Conservation (phyloP, 1,284 basidiomycete genomes). For the Anthracocystis walkeri region DNA sequence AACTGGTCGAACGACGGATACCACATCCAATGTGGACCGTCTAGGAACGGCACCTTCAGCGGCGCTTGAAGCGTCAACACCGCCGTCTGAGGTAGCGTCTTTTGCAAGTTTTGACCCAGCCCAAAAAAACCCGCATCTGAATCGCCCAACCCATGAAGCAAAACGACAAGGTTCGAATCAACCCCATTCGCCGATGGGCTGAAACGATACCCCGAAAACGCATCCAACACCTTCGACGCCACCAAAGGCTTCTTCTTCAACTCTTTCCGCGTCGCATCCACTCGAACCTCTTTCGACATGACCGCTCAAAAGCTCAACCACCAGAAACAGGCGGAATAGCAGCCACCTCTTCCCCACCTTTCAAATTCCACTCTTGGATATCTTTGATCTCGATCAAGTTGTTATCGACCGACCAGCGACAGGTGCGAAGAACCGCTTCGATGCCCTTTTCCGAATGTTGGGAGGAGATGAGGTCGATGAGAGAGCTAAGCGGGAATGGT, state of each 20-base stretch:
- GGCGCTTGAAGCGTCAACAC: constrained; percentile 83
- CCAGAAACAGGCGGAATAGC: constrained; percentile 85
- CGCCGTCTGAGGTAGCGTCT: constrained; percentile 82
- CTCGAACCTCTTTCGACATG: neutral
- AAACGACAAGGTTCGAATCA: constrained; percentile 85
- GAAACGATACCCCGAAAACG: constrained; percentile 71
- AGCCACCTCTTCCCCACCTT: constrained; percentile 81
- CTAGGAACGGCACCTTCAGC: constrained; percentile 83
- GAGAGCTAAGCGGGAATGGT: constrained; percentile 73
- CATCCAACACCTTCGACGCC: neutral
- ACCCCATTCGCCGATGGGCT: constrained; percentile 80
- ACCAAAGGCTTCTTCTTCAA: constrained; percentile 13
- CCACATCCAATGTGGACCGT: constrained; percentile 77
- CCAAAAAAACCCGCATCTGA: constrained; percentile 81
- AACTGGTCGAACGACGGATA: constrained; percentile 84
- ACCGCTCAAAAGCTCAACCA: constrained; percentile 24
- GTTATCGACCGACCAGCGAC: constrained; percentile 79
- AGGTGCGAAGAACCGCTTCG: constrained; percentile 9
- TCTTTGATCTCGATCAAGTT: constrained; percentile 77
- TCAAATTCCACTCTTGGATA: constrained; percentile 71
- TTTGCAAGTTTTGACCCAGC: constrained; percentile 78
- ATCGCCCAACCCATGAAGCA: constrained; percentile 90
- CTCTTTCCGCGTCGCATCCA: constrained; percentile 10
- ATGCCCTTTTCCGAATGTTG: constrained; percentile 8
- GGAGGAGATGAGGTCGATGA: constrained; percentile 73